phyloP scores from a whole-genome alignment of 2,329 filamentous ascomycete genomes.

The Dactylellina leptospora region DNA sequence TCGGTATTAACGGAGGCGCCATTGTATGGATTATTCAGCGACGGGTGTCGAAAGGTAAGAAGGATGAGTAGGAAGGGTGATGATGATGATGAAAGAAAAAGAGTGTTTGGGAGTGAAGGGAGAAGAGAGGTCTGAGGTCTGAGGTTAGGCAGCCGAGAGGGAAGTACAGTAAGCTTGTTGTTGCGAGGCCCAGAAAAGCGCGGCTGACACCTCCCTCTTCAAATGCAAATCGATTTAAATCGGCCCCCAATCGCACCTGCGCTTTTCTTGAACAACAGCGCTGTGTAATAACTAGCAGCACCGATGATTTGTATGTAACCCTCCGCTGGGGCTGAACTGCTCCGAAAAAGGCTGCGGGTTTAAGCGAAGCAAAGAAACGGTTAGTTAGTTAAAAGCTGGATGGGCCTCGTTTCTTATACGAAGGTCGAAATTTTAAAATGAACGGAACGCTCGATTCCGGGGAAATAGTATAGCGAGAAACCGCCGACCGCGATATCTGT shows the following conservation, averaged over 20 bases:
- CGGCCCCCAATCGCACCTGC: slow-evolving; percentile 24
- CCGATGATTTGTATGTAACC: too few species aligned
- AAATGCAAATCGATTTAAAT: slow-evolving; percentile 26
- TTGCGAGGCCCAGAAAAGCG: too few species aligned
- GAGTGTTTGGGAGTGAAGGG: not conserved
- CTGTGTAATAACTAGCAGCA: too few species aligned
- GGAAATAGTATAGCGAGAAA: too few species aligned
- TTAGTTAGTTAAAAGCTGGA: too few species aligned
- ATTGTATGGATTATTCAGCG: slow-evolving; percentile 6
- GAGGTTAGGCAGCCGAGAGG: slow-evolving; percentile 14
- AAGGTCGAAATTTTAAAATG: too few species aligned
- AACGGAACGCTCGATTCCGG: too few species aligned
- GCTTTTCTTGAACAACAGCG: too few species aligned
- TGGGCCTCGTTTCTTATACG: too few species aligned
- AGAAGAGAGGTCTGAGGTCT: not conserved
- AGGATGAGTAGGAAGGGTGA: not conserved
- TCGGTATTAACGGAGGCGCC: slow-evolving; percentile 48
- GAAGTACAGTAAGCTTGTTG: too few species aligned
- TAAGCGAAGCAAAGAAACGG: slow-evolving; percentile 24
- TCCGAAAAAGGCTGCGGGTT: slow-evolving; percentile 29
- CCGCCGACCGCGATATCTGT: not conserved
- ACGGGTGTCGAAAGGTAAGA: not conserved
- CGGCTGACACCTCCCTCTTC: slow-evolving; percentile 34
- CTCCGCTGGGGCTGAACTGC: slow-evolving; percentile 29
- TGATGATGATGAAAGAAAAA: not conserved